Conservation (phyloP, 306 rosid species). For the Vigna mungo region DNA sequence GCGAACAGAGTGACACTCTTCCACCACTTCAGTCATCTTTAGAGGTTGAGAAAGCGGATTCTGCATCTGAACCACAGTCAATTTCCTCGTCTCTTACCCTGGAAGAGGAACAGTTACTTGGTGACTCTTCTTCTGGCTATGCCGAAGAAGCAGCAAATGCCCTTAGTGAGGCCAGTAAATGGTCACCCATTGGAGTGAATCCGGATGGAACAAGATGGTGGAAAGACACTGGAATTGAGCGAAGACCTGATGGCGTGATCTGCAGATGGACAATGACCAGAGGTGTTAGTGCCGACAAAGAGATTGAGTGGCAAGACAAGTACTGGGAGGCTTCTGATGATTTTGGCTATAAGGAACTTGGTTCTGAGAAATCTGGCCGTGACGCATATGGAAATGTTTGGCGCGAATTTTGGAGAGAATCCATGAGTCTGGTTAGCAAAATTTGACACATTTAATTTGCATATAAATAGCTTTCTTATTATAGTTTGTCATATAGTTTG, state of each 20-base stretch:
- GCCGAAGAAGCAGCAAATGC: conserved; percentile 84
- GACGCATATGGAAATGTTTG: conserved; percentile 87
- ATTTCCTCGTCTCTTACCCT: conserved; percentile 47
- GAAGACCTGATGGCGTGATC: conserved; percentile 84
- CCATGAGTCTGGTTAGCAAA: conserved; percentile 75
- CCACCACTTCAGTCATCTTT: conserved; percentile 79
- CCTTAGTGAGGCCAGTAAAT: conserved; percentile 54
- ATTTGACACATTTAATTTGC: conserved; percentile 29
- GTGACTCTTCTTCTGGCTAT: conserved; percentile 57
- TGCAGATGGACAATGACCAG: conserved; percentile 90
- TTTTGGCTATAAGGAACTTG: conserved; percentile 92
- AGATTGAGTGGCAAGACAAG: conserved; percentile 87
- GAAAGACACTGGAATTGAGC: conserved; percentile 86
- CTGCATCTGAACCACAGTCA: conserved; percentile 48
- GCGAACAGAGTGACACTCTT: conserved; percentile 47
- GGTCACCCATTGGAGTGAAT: conserved; percentile 60
- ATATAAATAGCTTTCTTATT: conserved; percentile 12
- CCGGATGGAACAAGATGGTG: conserved; percentile 87
- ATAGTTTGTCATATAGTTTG: conserved; percentile 1
- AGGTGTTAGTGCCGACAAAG: conserved; percentile 84
- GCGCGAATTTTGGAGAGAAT: conserved; percentile 95
- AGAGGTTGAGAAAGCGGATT: conserved; percentile 50
- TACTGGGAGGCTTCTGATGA: conserved; percentile 97
- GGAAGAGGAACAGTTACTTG: conserved; percentile 63
- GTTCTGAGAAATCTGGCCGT: conserved; percentile 97